Conservation (phyloP, 202 grass and related monocot genomes). For the Digitaria exilis region DNA sequence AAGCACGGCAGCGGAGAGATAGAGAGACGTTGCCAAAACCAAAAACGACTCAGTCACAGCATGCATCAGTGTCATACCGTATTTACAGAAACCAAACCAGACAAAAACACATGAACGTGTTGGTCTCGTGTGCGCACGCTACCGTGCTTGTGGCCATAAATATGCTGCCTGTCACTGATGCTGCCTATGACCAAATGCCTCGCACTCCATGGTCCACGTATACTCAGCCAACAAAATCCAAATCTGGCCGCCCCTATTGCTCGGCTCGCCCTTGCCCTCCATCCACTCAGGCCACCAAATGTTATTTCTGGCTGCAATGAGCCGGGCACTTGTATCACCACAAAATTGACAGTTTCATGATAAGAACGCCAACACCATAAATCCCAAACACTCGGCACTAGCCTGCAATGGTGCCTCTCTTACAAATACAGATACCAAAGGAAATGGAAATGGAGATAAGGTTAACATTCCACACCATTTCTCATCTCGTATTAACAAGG, state of each 20-base stretch:
- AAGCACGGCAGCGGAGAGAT: too few species aligned
- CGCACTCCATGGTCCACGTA: constrained; percentile 2
- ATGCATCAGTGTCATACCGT: too few species aligned
- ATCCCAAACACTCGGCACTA: background rate
- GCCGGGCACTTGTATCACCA: constrained; percentile 1
- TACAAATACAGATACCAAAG: constrained; percentile 14
- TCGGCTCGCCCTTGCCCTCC: too few species aligned
- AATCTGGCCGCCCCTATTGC: background rate
- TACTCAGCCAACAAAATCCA: background rate
- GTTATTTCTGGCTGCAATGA: constrained; percentile 19
- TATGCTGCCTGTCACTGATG: background rate
- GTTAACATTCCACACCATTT: background rate
- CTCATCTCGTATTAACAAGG: constrained; percentile 18
- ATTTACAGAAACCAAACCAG: too few species aligned
- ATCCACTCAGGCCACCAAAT: constrained; percentile 6
- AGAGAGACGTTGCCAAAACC: too few species aligned
- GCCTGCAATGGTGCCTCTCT: background rate
- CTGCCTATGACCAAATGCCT: background rate
- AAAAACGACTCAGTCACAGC: too few species aligned
- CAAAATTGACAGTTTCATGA: background rate
- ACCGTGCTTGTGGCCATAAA: background rate
- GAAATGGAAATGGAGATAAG: background rate
- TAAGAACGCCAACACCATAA: too few species aligned
- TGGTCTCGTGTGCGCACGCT: background rate
- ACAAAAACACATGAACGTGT: background rate